These are phyloP conservation scores for Plasmopara halstedii DNA, from an alignment of 352 stramenopile genomes.

Conservation along the genomic window DNA sequence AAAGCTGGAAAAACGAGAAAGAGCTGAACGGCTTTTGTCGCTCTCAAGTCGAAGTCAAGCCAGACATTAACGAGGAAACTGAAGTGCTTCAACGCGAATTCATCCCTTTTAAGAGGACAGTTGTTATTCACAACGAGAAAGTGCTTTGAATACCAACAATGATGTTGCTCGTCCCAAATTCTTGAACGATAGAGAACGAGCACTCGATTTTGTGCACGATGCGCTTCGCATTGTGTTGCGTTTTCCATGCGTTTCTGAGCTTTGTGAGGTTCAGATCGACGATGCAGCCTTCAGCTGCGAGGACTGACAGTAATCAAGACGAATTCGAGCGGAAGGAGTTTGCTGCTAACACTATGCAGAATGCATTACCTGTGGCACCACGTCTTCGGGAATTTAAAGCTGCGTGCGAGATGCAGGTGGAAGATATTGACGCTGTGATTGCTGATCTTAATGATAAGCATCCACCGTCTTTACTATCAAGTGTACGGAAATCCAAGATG, in stretches of 20 bases:
- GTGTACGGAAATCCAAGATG: constrained; percentile 3
- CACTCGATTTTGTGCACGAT: neutral
- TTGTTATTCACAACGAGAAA: neutral
- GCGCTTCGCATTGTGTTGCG: constrained; percentile 1
- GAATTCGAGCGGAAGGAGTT: neutral
- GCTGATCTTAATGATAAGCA: neutral
- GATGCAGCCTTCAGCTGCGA: neutral
- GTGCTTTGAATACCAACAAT: neutral
- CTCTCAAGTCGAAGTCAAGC: constrained; percentile 1
- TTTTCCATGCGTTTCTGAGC: constrained; percentile 2
- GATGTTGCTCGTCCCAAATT: no score
- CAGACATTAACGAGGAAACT: no score
- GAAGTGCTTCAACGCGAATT: no score
- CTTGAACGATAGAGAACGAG: neutral
- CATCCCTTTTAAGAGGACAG: neutral
- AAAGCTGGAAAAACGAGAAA: neutral
- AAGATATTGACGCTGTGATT: constrained; percentile 1
- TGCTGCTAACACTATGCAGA: neutral
- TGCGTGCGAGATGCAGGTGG: neutral
- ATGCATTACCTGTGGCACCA: neutral
- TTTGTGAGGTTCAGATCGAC: neutral
- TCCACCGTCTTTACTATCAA: neutral
- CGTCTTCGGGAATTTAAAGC: constrained; percentile 3
- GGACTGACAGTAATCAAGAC: neutral
- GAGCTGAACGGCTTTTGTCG: constrained; percentile 7